phyloP scores from a whole-genome alignment of 1,139 yeast species.

The Yamadazyma trypodendri region DNA sequence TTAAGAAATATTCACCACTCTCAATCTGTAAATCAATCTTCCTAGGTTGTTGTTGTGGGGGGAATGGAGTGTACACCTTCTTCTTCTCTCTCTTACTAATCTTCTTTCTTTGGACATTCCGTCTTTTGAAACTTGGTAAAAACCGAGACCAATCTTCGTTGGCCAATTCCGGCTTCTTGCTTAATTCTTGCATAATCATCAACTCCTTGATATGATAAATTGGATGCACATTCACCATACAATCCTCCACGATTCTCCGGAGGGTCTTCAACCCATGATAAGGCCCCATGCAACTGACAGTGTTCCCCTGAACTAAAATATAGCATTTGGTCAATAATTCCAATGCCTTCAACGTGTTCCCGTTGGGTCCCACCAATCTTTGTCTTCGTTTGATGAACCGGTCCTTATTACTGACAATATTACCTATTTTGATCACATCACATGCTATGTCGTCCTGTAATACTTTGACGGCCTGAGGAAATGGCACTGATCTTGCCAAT shows the following conservation, averaged over 20 bases:
- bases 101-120: slow-evolving; percentile 92
- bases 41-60: slow-evolving; percentile 96
- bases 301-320: slow-evolving; percentile 93
- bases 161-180: slow-evolving; percentile 92
- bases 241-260: slow-evolving; percentile 93
- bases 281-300: slow-evolving; percentile 97
- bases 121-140: slow-evolving; percentile 94
- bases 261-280: slow-evolving; percentile 89
- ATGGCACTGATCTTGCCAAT: slow-evolving; percentile 94
- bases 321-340: slow-evolving; percentile 92
- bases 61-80: slow-evolving; percentile 97
- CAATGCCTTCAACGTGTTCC: slow-evolving; percentile 92
- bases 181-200: slow-evolving; percentile 94
- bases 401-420: slow-evolving; percentile 84
- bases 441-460: slow-evolving; percentile 92
- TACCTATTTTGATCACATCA: slow-evolving; percentile 94
- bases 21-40: slow-evolving; percentile 97
- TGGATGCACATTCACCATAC: slow-evolving; percentile 96
- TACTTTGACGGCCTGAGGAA: slow-evolving; percentile 92
- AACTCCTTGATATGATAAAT: slow-evolving; percentile 94
- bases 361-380: slow-evolving; percentile 93
- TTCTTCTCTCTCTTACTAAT: slow-evolving; percentile 72
- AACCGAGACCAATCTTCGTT: slow-evolving; percentile 97
- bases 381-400: slow-evolving; percentile 95
- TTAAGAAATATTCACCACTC: slow-evolving; percentile 96